Conservation (phyloP, 495 filamentous ascomycete species). For the Arthonia radiata region DNA sequence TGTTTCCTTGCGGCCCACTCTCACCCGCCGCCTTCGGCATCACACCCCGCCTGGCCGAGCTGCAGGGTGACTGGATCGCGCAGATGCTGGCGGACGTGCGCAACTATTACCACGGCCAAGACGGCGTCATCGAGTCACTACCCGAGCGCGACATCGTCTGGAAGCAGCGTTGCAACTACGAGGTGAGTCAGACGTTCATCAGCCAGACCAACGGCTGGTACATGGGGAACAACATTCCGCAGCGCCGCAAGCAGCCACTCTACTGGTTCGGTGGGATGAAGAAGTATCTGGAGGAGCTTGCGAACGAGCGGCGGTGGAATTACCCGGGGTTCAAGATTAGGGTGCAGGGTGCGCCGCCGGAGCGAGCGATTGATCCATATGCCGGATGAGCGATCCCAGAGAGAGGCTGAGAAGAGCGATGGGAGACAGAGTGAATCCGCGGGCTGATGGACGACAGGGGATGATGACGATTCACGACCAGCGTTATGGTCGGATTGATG, state of each 20-base stretch:
- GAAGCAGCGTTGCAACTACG: conserved; percentile 21
- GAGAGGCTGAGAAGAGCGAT: too few relatives aligned
- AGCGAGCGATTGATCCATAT: too few relatives aligned
- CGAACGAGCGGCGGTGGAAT: conserved; percentile 1
- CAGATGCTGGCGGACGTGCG: too few relatives aligned
- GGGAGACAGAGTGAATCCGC: too few relatives aligned
- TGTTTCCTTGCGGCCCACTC: conserved; percentile 27
- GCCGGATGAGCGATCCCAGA: too few relatives aligned
- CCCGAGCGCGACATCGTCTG: conserved; percentile 17
- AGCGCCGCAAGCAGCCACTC: too few relatives aligned
- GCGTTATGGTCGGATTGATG: too few relatives aligned
- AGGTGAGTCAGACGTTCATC: conserved; percentile 22
- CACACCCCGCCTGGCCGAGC: conserved; percentile 21
- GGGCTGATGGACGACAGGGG: too few relatives aligned
- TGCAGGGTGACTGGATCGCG: conserved; percentile 28
- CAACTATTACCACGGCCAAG: too few relatives aligned
- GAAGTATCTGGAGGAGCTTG: conserved; percentile 10
- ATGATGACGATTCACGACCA: too few relatives aligned
- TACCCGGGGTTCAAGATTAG: conserved; percentile 4
- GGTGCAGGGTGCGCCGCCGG: too few relatives aligned
- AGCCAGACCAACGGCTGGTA: conserved; percentile 21
- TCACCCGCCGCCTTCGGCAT: conserved; percentile 24
- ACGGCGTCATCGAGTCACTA: conserved; percentile 19
- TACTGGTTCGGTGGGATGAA: too few relatives aligned
- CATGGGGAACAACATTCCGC: conserved; percentile 22